Evolutionary conservation across 2,329 filamentous ascomycete genomes (phyloP).

Genomic region (Xylaria sp.): DNA sequence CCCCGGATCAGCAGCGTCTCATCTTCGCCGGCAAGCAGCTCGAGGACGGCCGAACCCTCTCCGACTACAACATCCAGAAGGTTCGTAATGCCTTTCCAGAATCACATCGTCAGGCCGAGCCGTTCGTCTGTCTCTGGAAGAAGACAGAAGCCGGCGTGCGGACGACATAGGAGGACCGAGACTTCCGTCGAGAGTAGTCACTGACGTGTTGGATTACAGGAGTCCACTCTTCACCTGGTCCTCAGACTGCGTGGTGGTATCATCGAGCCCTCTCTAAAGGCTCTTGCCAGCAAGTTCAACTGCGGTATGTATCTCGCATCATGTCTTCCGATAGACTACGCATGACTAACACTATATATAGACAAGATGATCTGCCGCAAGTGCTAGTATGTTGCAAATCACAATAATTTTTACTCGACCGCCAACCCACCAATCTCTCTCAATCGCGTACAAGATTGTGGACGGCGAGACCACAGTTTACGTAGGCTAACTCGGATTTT

Average conservation of each 20-base stretch:
- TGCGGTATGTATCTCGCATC: constrained; percentile 65
- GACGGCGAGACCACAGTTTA: too few relatives aligned
- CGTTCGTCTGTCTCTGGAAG: too few relatives aligned
- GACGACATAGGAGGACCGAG: neutral
- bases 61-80: constrained; percentile 99
- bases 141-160: neutral
- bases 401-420: neutral
- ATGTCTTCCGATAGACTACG: neutral
- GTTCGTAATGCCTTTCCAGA: constrained; percentile 60
- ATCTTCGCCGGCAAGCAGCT: constrained; percentile 99
- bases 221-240: constrained; percentile 98
- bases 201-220: constrained; percentile 60
- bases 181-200: neutral
- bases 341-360: constrained; percentile 25
- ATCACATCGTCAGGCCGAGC: neutral
- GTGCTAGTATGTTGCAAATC: constrained; percentile 83
- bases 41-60: constrained; percentile 95
- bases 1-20: constrained; percentile 96
- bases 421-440: neutral
- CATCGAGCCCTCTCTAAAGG: constrained; percentile 99
- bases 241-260: constrained; percentile 99
- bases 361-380: constrained; percentile 99
- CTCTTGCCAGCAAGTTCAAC: constrained; percentile 99
- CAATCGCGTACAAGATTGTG: neutral
- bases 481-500: constrained; percentile 18